Conservation (phyloP, 495 filamentous ascomycete genomes). For the Pyrenopolyporus hunteri region DNA sequence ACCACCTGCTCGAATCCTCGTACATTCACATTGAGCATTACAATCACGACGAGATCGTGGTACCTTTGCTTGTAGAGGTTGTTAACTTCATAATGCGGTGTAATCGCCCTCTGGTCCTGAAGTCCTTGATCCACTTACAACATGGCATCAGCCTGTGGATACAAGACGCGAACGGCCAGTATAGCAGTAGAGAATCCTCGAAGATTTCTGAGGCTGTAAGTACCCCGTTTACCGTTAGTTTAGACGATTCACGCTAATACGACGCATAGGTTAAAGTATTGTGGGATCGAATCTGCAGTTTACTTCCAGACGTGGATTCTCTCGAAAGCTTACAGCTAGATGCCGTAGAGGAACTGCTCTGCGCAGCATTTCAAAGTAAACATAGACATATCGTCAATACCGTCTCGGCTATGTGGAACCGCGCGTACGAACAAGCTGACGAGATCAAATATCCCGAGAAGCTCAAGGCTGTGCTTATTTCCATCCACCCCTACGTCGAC, state of each 20-base stretch:
- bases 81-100: slow-evolving; percentile 47
- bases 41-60: slow-evolving; percentile 32
- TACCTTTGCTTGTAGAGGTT: slow-evolving; percentile 44
- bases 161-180: slow-evolving; percentile 54
- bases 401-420: slow-evolving; percentile 52
- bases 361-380: slow-evolving; percentile 50
- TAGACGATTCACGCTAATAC: slow-evolving; percentile 11
- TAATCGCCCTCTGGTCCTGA: slow-evolving; percentile 45
- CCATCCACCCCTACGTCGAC: slow-evolving; percentile 49
- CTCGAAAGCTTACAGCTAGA: slow-evolving; percentile 48
- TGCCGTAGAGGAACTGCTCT: slow-evolving; percentile 48
- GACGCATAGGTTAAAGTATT: slow-evolving; percentile 43
- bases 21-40: slow-evolving; percentile 48
- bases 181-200: slow-evolving; percentile 42
- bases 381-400: slow-evolving; percentile 51
- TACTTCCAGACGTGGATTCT: slow-evolving; percentile 39
- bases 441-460: slow-evolving; percentile 51
- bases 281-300: slow-evolving; percentile 49
- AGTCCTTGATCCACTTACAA: slow-evolving; percentile 61
- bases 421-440: slow-evolving; percentile 44
- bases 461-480: slow-evolving; percentile 48
- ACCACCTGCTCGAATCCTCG: slow-evolving; percentile 48
- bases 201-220: slow-evolving; percentile 46
- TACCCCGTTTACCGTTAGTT: slow-evolving; percentile 2
- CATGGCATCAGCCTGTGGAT: slow-evolving; percentile 66